Conservation (phyloP, 495 filamentous ascomycete species). For the Trichoderma gamsii region DNA sequence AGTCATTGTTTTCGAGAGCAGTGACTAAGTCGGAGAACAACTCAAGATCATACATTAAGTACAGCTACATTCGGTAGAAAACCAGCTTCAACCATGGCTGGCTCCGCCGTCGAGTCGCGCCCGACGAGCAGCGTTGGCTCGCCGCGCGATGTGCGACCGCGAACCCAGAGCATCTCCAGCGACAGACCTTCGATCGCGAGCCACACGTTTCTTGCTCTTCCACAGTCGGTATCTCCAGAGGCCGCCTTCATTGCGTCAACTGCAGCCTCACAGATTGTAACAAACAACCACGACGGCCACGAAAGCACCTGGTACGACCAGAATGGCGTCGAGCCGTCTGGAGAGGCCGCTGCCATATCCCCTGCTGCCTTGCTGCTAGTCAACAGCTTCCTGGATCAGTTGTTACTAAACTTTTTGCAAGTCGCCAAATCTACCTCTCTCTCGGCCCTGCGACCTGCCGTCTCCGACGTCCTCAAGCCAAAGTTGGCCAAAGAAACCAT, state of each 20-base stretch:
- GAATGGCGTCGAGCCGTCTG: slow-evolving; percentile 54
- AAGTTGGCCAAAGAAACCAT: slow-evolving; percentile 84
- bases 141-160: slow-evolving; percentile 34
- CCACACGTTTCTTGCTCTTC: slow-evolving; percentile 53
- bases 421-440: slow-evolving; percentile 78
- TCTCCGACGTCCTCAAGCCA: slow-evolving; percentile 81
- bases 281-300: slow-evolving; percentile 74
- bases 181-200: slow-evolving; percentile 46
- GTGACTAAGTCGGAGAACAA: neutral
- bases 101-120: slow-evolving; percentile 30
- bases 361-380: slow-evolving; percentile 68
- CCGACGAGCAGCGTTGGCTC: slow-evolving; percentile 34
- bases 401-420: slow-evolving; percentile 81
- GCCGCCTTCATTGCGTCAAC: slow-evolving; percentile 85
- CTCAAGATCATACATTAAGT: neutral
- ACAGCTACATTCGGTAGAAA: neutral
- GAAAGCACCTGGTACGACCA: slow-evolving; percentile 59
- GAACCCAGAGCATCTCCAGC: slow-evolving; percentile 50
- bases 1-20: neutral
- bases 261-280: slow-evolving; percentile 87
- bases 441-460: slow-evolving; percentile 68
- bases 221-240: slow-evolving; percentile 62
- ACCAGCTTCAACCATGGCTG: neutral
- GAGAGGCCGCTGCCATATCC: slow-evolving; percentile 67
- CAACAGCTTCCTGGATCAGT: slow-evolving; percentile 90